Evolutionary conservation across 345 rosid species (phyloP).

Genomic region (Crucihimalaya himalaica): DNA sequence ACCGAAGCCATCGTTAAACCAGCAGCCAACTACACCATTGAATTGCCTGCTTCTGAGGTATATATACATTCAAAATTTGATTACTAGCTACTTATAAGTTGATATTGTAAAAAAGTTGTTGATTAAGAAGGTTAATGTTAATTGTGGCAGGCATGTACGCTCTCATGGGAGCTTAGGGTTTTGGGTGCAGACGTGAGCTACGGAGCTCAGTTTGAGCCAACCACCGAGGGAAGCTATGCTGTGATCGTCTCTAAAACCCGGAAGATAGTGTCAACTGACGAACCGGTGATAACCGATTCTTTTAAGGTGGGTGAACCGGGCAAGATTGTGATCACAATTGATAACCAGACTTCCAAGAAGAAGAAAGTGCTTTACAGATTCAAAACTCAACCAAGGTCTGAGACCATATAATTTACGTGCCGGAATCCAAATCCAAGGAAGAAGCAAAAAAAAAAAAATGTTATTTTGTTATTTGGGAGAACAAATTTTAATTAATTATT

Average conservation of each 20-base stretch:
- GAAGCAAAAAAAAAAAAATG: neutral
- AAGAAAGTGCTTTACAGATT: slow-evolving; percentile 89
- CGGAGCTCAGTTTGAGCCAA: slow-evolving; percentile 76
- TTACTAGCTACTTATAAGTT: neutral
- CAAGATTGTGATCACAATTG: slow-evolving; percentile 65
- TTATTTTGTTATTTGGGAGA: slow-evolving; percentile 25
- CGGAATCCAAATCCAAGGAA: slow-evolving; percentile 1
- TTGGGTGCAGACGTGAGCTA: slow-evolving; percentile 81
- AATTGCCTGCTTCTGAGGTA: slow-evolving; percentile 75
- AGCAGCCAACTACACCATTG: slow-evolving; percentile 59
- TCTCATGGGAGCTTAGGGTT: slow-evolving; percentile 80
- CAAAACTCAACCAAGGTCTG: slow-evolving; percentile 57
- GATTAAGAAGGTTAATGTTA: slow-evolving; percentile 8
- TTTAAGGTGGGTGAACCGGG: slow-evolving; percentile 77
- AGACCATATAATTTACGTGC: slow-evolving; percentile 10
- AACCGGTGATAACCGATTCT: slow-evolving; percentile 59
- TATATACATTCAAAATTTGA: slow-evolving; percentile 3
- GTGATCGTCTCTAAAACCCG: slow-evolving; percentile 74
- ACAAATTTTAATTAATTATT: slow-evolving; percentile 17
- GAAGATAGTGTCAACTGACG: slow-evolving; percentile 54
- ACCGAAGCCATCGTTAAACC: slow-evolving; percentile 68
- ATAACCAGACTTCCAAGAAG: slow-evolving; percentile 80
- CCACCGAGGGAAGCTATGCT: slow-evolving; percentile 62
- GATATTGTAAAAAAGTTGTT: neutral
- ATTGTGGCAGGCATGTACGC: slow-evolving; percentile 47